Conservation (phyloP, 176 grass and related monocot species). For the Triticum monococcum region DNA sequence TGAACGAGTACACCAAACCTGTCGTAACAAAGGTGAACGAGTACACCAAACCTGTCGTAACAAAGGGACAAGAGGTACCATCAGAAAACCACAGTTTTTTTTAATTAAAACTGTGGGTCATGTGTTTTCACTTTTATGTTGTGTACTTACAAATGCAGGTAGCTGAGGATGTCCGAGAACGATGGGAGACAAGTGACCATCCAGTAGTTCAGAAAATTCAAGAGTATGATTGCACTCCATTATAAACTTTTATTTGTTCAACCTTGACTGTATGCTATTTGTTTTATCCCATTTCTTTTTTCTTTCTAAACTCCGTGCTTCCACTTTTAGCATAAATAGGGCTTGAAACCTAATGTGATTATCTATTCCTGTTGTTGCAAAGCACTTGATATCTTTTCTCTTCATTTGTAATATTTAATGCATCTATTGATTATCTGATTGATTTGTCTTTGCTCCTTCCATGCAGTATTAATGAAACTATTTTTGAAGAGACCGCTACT, state of each 20-base stretch:
- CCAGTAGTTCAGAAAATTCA: slow-evolving; percentile 82
- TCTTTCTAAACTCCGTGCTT: not conserved
- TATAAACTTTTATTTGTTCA: slow-evolving; percentile 19
- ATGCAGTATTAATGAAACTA: slow-evolving; percentile 91
- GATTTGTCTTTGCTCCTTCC: not conserved
- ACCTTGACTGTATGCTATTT: slow-evolving; percentile 9
- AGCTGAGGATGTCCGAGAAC: slow-evolving; percentile 88
- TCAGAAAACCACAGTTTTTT: not conserved
- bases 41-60: slow-evolving; percentile 71
- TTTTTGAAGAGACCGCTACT: slow-evolving; percentile 87
- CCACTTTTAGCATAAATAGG: not conserved
- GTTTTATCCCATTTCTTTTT: slow-evolving; percentile 6
- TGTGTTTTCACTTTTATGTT: not conserved
- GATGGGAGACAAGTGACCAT: slow-evolving; percentile 95
- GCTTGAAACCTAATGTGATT: slow-evolving; percentile 14
- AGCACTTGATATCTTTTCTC: not conserved
- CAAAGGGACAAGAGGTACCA: slow-evolving; percentile 71
- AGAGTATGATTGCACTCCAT: slow-evolving; percentile 47
- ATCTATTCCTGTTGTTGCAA: slow-evolving; percentile 2
- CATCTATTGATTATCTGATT: not conserved
- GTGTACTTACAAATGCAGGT: slow-evolving; percentile 53
- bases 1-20: slow-evolving; percentile 66
- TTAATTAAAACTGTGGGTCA: slow-evolving; percentile 27
- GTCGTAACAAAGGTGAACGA: slow-evolving; percentile 57
- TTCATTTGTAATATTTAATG: not conserved